These are phyloP conservation scores for Solanum pimpinellifolium DNA, from an alignment of 257 asterid genomes.

Conservation along the genomic window DNA sequence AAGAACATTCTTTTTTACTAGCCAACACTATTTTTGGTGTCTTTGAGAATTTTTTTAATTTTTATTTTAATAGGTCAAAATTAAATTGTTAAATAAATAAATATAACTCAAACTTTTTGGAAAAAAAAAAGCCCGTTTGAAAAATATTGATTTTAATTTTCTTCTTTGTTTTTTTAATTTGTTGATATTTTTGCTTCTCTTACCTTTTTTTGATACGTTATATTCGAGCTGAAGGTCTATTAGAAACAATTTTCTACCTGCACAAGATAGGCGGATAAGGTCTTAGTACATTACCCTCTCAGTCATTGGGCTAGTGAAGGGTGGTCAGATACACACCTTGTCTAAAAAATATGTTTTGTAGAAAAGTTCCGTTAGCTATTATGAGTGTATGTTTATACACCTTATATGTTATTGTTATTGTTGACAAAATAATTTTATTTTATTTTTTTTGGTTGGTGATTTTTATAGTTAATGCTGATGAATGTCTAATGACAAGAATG, in stretches of 20 bases:
- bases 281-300: neutral
- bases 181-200: too few species aligned
- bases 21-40: neutral
- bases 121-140: neutral
- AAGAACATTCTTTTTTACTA: neutral
- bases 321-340: neutral
- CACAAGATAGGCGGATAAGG: fast-evolving
- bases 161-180: neutral
- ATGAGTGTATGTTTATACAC: neutral
- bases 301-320: too few species aligned
- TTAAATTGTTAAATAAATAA: neutral
- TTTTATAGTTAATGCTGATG: slow-evolving; percentile 75
- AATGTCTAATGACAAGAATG: slow-evolving; percentile 95
- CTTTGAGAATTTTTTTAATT: neutral
- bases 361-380: neutral
- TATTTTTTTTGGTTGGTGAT: neutral
- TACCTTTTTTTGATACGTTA: too few species aligned
- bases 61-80: neutral
- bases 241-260: neutral
- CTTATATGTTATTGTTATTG: neutral
- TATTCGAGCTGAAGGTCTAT: too few species aligned
- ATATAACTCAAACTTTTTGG: neutral
- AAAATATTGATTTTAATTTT: neutral
- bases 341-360: neutral
- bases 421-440: neutral